Conservation (phyloP, 371 early-diverging fungal species). For the Quaeritorhiza haematococci region DNA sequence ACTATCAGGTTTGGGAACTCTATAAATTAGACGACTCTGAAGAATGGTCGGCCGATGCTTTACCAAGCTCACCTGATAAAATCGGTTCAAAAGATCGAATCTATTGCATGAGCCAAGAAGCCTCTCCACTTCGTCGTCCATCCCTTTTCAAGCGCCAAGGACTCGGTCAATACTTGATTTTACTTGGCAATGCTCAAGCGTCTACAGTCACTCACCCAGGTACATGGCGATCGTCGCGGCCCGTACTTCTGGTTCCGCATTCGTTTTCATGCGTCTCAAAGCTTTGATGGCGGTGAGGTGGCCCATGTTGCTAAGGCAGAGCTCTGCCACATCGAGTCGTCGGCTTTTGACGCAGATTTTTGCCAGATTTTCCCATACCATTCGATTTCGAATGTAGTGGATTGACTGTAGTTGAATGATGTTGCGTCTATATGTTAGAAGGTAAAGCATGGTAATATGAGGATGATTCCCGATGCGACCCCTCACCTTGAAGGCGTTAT, state of each 20-base stretch:
- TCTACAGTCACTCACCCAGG: slow-evolving; percentile 23
- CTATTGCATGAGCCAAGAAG: slow-evolving; percentile 15
- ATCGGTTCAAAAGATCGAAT: slow-evolving; percentile 27
- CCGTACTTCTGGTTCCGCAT: slow-evolving; percentile 9
- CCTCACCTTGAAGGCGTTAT: slow-evolving; percentile 41
- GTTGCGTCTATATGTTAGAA: too few relatives aligned
- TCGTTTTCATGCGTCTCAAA: slow-evolving; percentile 10
- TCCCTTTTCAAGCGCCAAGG: slow-evolving; percentile 6
- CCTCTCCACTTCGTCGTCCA: slow-evolving; percentile 33
- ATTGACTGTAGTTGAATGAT: slow-evolving; percentile 28
- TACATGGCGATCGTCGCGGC: slow-evolving; percentile 29
- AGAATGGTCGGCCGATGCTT: slow-evolving; percentile 2
- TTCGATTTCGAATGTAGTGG: slow-evolving; percentile 29
- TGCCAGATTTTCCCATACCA: slow-evolving; percentile 45
- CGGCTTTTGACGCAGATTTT: slow-evolving; percentile 40
- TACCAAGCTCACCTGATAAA: slow-evolving; percentile 30
- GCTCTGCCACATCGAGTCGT: slow-evolving; percentile 28
- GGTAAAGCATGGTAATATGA: too few relatives aligned
- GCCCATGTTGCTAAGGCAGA: slow-evolving; percentile 40
- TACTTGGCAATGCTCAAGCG: background rate
- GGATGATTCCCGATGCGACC: background rate
- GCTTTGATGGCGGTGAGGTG: slow-evolving; percentile 33
- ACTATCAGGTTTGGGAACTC: slow-evolving; percentile 11
- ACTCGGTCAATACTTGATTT: background rate
- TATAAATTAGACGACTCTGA: slow-evolving; percentile 2